Evolutionary conservation across 2,329 filamentous ascomycete genomes (phyloP).

Genomic region (Botrytis cinerea): DNA sequence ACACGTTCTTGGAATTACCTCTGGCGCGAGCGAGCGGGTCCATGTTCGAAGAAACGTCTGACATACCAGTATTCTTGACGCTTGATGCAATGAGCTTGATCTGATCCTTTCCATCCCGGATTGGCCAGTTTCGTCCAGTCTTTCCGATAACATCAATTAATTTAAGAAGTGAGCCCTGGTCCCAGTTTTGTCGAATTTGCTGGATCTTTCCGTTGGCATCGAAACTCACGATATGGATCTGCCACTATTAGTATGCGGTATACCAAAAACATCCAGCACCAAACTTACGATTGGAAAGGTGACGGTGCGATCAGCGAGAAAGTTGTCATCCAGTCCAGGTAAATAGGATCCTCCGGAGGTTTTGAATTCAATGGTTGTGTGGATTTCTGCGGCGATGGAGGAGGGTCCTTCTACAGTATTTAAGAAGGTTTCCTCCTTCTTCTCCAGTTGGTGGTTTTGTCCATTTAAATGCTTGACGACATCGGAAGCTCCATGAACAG

Average conservation of each 20-base stretch:
- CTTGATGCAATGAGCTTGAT: constrained; percentile 70
- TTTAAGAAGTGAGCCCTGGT: constrained; percentile 90
- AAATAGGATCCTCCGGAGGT: constrained; percentile 83
- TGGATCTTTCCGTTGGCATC: constrained; percentile 74
- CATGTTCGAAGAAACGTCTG: constrained; percentile 39
- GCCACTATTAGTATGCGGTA: constrained; percentile 32
- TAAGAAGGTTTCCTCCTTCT: constrained; percentile 78
- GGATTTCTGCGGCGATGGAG: constrained; percentile 73
- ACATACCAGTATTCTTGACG: constrained; percentile 51
- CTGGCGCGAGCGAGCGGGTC: constrained; percentile 50
- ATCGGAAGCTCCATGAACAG: constrained; percentile 67
- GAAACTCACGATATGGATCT: constrained; percentile 90
- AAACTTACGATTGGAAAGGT: constrained; percentile 75
- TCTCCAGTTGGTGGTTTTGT: constrained; percentile 74
- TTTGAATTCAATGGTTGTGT: constrained; percentile 80
- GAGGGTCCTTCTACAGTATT: constrained; percentile 70
- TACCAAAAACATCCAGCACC: neutral
- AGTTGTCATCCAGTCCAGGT: constrained; percentile 90
- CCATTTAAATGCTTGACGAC: constrained; percentile 81
- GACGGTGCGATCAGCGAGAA: constrained; percentile 79
- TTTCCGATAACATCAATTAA: constrained; percentile 92
- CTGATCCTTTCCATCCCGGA: constrained; percentile 84
- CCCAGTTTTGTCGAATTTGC: constrained; percentile 91
- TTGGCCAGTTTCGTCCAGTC: constrained; percentile 91
- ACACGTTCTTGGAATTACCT: constrained; percentile 54